Evolutionary conservation across 768 basidiomycete genomes (phyloP).

Genomic region (Cystofilobasidium capitatum): DNA sequence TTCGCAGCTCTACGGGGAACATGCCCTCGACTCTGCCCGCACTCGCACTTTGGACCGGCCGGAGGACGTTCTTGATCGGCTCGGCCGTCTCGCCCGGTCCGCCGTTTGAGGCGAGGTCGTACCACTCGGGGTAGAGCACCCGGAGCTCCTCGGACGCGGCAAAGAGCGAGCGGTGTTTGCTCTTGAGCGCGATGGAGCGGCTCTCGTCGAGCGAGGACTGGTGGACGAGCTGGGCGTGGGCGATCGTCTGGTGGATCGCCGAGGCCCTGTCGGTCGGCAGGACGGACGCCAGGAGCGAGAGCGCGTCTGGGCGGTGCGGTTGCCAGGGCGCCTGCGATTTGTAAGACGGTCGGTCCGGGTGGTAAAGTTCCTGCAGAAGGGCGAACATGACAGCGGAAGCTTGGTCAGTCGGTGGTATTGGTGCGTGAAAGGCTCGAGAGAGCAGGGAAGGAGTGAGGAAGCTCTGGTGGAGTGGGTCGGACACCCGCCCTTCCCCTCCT

Average conservation of each 20-base stretch:
- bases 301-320: constrained; percentile 6
- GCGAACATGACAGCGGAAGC: too few species aligned
- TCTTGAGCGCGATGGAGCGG: neutral
- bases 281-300: constrained; percentile 1
- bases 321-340: neutral
- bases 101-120: constrained; percentile 11
- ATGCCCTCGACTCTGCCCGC: constrained; percentile 8
- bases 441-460: neutral
- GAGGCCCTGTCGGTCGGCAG: constrained; percentile 1
- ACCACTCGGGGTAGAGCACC: neutral
- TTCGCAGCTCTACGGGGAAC: constrained; percentile 24
- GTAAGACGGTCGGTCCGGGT: neutral
- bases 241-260: constrained; percentile 20
- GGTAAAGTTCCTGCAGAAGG: constrained; percentile 22
- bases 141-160: constrained; percentile 16
- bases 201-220: neutral
- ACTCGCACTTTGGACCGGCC: neutral
- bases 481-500: neutral
- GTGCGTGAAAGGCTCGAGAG: neutral
- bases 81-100: neutral
- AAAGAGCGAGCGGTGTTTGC: constrained; percentile 6
- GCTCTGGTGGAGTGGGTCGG: neutral
- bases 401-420: too few species aligned
- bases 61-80: neutral
- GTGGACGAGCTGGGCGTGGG: neutral